These are phyloP conservation scores for Beta corolliflora DNA, from an alignment of 179 eudicot species.

Conservation along the genomic window DNA sequence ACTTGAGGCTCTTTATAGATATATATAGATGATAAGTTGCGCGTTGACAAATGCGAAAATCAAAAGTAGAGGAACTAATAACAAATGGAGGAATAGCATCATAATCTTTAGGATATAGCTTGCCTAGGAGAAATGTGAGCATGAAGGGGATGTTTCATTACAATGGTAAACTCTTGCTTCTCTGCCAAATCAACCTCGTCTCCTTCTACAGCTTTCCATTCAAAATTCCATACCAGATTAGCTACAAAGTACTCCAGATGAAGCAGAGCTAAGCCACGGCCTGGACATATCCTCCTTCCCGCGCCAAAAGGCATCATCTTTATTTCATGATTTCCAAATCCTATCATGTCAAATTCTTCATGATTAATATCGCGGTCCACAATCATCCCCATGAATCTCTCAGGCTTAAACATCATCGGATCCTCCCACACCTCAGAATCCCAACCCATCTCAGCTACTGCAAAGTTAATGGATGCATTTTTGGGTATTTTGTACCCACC, in stretches of 20 bases:
- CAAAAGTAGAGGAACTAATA: no score
- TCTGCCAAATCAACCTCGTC: conserved; percentile 17
- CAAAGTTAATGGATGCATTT: conserved; percentile 19
- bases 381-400: background rate
- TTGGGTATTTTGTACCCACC: conserved; percentile 25
- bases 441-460: conserved; percentile 19
- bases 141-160: conserved; percentile 26
- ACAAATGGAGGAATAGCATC: no score
- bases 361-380: no score
- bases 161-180: conserved; percentile 30
- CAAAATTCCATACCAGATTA: conserved; percentile 27
- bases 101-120: background rate
- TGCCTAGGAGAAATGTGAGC: conserved; percentile 20
- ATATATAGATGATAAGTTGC: no score
- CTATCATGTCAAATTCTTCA: conserved; percentile 23
- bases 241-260: conserved; percentile 28
- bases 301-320: conserved; percentile 33
- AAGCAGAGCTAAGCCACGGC: conserved; percentile 17
- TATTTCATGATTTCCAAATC: conserved; percentile 15
- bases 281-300: conserved; percentile 30
- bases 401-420: conserved; percentile 22
- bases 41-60: no score
- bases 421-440: conserved; percentile 21
- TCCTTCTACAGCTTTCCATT: conserved; percentile 20
- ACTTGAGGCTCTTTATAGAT: no score